Conservation (phyloP, 768 basidiomycete species). For the Tricholoma saponaceum region DNA sequence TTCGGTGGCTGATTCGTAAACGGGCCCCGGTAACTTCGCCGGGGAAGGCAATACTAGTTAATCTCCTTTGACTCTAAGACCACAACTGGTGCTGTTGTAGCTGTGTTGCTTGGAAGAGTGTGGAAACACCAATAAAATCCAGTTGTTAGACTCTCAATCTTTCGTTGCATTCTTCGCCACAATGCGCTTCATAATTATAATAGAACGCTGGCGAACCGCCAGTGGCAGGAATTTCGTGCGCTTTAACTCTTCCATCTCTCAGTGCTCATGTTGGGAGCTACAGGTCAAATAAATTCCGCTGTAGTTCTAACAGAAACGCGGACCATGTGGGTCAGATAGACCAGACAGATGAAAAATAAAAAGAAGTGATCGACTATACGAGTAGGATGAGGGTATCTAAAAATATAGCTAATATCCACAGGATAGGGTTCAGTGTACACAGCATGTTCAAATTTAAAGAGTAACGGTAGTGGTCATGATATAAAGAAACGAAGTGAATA, state of each 20-base stretch:
- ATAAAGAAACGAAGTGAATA: constrained; percentile 1
- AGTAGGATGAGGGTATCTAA: constrained; percentile 1
- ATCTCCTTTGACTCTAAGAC: constrained; percentile 25
- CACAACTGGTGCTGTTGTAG: constrained; percentile 43
- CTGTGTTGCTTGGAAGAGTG: constrained; percentile 35
- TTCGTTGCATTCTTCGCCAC: too few species aligned
- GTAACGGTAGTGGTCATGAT: not conserved
- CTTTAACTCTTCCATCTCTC: too few species aligned
- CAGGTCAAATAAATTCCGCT: too few species aligned
- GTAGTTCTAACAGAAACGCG: not conserved
- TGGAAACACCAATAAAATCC: too few species aligned
- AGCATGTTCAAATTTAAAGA: not conserved
- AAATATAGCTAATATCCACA: not conserved
- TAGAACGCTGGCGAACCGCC: too few species aligned
- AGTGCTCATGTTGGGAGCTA: too few species aligned
- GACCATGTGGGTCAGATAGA: not conserved
- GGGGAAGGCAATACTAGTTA: not conserved
- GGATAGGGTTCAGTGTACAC: constrained; percentile 1
- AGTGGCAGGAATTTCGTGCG: too few species aligned
- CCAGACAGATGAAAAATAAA: not conserved
- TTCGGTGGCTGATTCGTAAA: not conserved
- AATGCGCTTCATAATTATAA: too few species aligned
- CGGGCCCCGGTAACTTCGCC: too few species aligned
- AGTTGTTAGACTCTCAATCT: too few species aligned
- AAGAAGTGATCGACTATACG: not conserved